Evolutionary conservation across 495 filamentous ascomycete genomes (phyloP).

Genomic region (Penicillium desertorum): DNA sequence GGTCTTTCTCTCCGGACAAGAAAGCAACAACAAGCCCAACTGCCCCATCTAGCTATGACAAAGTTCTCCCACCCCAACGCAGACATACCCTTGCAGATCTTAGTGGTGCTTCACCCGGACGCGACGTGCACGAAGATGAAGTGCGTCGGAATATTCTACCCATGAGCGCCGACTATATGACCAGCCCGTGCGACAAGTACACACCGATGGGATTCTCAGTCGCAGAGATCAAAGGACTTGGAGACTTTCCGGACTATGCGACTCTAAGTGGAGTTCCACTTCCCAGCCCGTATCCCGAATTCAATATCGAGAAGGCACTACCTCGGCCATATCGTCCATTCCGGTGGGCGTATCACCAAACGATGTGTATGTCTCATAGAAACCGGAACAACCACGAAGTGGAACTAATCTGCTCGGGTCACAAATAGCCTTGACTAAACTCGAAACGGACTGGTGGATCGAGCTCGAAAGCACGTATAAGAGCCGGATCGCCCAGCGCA

Average conservation of each 20-base stretch:
- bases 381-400: neutral
- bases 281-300: slow-evolving; percentile 63
- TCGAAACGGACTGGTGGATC: slow-evolving; percentile 88
- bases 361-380: slow-evolving; percentile 70
- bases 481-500: slow-evolving; percentile 67
- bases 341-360: slow-evolving; percentile 87
- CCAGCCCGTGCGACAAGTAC: slow-evolving; percentile 41
- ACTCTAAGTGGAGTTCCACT: slow-evolving; percentile 74
- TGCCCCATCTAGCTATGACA: slow-evolving; percentile 39
- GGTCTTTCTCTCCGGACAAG: slow-evolving; percentile 55
- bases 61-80: slow-evolving; percentile 57
- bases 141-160: slow-evolving; percentile 39
- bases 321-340: slow-evolving; percentile 79
- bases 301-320: slow-evolving; percentile 62
- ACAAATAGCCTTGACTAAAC: slow-evolving; percentile 66
- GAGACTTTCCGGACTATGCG: slow-evolving; percentile 83
- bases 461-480: slow-evolving; percentile 80
- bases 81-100: slow-evolving; percentile 49
- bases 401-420: slow-evolving; percentile 13
- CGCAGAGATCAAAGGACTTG: slow-evolving; percentile 69
- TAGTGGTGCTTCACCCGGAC: slow-evolving; percentile 19
- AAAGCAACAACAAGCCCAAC: slow-evolving; percentile 30
- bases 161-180: slow-evolving; percentile 45
- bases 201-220: slow-evolving; percentile 63
- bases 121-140: slow-evolving; percentile 34